These are phyloP conservation scores for Hypoxylon sp. DNA, from an alignment of 2,329 filamentous ascomycete species.

Conservation along the genomic window DNA sequence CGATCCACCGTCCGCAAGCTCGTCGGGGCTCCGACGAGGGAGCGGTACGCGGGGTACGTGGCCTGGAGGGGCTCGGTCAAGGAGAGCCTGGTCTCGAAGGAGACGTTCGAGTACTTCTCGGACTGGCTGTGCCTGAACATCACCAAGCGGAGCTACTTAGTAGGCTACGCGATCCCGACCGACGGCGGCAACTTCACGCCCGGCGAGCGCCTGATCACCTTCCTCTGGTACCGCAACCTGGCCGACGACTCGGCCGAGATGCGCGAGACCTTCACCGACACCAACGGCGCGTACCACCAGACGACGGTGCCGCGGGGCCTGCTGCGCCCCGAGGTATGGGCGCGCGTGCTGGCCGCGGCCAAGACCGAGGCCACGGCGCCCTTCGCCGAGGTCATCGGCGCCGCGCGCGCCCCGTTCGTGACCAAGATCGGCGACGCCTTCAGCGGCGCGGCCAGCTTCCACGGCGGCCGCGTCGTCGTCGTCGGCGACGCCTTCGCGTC, in stretches of 20 bases:
- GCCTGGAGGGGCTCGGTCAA: slow-evolving; percentile 41
- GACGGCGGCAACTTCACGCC: slow-evolving; percentile 49
- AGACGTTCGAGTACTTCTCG: slow-evolving; percentile 33
- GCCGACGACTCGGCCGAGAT: slow-evolving; percentile 49
- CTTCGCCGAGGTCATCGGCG: slow-evolving; percentile 51
- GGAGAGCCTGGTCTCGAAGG: slow-evolving; percentile 33
- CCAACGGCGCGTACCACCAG: slow-evolving; percentile 48
- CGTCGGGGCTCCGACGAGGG: slow-evolving; percentile 27
- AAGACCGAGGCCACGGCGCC: slow-evolving; percentile 46
- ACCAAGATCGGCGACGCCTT: slow-evolving; percentile 55
- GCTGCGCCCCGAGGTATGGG: slow-evolving; percentile 50
- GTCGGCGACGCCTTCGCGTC: slow-evolving; percentile 57
- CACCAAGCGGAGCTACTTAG: slow-evolving; percentile 32
- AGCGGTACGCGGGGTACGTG: slow-evolving; percentile 44
- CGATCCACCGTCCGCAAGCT: slow-evolving; percentile 43
- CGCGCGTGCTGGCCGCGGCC: slow-evolving; percentile 35
- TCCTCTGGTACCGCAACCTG: slow-evolving; percentile 56
- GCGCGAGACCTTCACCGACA: slow-evolving; percentile 54
- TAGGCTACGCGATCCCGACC: slow-evolving; percentile 55
- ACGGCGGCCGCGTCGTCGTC: slow-evolving; percentile 52
- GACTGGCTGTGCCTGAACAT: slow-evolving; percentile 23
- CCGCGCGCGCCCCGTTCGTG: slow-evolving; percentile 53
- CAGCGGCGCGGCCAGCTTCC: slow-evolving; percentile 48
- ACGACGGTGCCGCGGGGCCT: slow-evolving; percentile 54
- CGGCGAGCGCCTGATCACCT: slow-evolving; percentile 55